Evolutionary conservation across 345 rosid species (phyloP).

Genomic region (Gossypium rotundifolium): DNA sequence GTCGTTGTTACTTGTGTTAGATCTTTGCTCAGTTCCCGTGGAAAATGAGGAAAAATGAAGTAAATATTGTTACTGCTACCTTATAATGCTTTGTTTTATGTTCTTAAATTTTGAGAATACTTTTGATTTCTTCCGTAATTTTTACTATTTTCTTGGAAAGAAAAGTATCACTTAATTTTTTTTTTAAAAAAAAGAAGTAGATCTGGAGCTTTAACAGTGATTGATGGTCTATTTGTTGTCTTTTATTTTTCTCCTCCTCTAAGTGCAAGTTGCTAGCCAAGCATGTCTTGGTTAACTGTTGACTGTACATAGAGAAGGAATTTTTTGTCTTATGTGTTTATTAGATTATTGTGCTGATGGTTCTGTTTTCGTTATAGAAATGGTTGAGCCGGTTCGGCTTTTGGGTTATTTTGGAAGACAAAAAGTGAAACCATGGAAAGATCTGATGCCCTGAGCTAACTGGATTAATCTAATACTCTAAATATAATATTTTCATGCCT

Average conservation of each 20-base stretch:
- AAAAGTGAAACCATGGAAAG: not conserved
- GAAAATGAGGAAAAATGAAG: not conserved
- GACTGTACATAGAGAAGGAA: not conserved
- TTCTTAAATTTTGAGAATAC: not conserved
- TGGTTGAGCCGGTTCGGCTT: not conserved
- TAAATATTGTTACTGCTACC: not conserved
- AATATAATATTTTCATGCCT: not conserved
- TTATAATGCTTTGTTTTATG: not conserved
- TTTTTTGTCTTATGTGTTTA: not conserved
- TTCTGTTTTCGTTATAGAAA: not conserved
- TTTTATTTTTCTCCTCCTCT: no score
- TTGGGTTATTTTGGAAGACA: not conserved
- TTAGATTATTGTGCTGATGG: not conserved
- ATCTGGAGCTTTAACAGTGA: not conserved
- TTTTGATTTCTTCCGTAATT: no score
- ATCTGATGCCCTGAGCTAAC: not conserved
- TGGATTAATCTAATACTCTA: not conserved
- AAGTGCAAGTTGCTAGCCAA: not conserved
- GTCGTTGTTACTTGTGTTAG: not conserved
- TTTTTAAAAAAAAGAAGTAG: not conserved
- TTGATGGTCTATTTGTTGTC: not conserved
- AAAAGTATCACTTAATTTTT: not conserved
- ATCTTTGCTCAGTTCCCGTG: not conserved
- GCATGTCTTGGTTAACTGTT: not conserved
- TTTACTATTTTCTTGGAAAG: not conserved